phyloP scores from a whole-genome alignment of 2,329 filamentous ascomycete genomes.

The Ceratocystis huliohia region DNA sequence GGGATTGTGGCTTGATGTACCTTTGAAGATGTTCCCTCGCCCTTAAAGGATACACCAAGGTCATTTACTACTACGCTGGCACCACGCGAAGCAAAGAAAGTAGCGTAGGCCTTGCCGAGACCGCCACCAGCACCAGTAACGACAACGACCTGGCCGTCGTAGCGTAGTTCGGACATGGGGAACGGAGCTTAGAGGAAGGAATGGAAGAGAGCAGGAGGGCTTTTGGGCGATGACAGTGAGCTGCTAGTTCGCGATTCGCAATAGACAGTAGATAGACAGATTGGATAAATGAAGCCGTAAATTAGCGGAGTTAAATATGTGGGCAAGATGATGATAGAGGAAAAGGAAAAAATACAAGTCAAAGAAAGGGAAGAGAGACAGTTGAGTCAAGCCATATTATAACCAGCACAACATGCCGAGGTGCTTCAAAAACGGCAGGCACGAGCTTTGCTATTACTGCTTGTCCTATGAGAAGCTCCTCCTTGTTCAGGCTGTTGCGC shows the following conservation, averaged over 20 bases:
- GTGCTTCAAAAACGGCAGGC: conserved; percentile 7
- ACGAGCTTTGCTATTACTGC: neutral
- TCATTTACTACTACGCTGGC: conserved; percentile 96
- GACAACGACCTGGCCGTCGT: conserved; percentile 72
- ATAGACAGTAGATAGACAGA: too few species aligned
- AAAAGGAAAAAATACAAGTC: neutral
- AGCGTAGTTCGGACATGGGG: conserved; percentile 59
- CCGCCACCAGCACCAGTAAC: conserved; percentile 72
- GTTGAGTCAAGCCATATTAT: neutral
- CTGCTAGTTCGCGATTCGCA: neutral
- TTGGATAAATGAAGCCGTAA: too few species aligned
- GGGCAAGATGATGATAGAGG: too few species aligned
- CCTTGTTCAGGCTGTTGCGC: neutral
- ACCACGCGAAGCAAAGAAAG: conserved; percentile 83
- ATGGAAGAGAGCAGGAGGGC: neutral
- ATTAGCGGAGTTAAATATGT: too few species aligned
- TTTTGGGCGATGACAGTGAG: neutral
- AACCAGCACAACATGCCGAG: conserved; percentile 3
- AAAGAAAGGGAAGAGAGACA: neutral
- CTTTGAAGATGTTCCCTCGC: conserved; percentile 77
- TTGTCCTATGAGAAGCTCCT: neutral
- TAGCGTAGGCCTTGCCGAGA: conserved; percentile 67
- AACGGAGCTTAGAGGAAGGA: neutral
- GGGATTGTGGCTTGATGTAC: conserved; percentile 37
- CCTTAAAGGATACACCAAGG: conserved; percentile 82